phyloP scores from a whole-genome alignment of 768 basidiomycete species.

The Pleurotus pulmonarius region DNA sequence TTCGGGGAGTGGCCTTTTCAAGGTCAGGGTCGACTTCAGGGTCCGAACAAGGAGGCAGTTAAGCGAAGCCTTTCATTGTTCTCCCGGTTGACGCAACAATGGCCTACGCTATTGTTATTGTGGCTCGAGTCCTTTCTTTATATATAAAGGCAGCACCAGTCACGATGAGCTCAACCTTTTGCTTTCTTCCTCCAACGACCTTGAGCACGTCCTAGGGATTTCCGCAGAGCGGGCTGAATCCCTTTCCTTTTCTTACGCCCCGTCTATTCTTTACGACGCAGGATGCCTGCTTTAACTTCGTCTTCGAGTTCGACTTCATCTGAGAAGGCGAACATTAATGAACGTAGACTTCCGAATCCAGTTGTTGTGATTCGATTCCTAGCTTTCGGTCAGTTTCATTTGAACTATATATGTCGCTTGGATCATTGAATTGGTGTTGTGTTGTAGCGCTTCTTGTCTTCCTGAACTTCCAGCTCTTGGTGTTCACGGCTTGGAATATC shows the following conservation, averaged over 20 bases:
- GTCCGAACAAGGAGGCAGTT: no score
- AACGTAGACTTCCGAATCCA: conserved; percentile 36
- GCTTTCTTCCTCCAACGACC: background rate
- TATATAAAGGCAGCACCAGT: background rate
- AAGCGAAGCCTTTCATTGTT: no score
- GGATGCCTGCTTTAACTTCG: background rate
- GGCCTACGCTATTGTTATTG: background rate
- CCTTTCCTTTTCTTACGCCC: conserved; percentile 5
- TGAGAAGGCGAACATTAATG: background rate
- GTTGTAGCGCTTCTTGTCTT: conserved; percentile 42
- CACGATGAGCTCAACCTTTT: background rate
- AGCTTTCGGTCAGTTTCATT: conserved; percentile 45
- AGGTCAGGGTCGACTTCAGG: no score
- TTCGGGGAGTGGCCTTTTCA: no score
- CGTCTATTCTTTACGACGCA: background rate
- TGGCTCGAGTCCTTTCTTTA: background rate
- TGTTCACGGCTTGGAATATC: conserved; percentile 60
- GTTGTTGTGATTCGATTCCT: conserved; percentile 58
- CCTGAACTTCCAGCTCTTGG: conserved; percentile 47
- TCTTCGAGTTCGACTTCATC: background rate
- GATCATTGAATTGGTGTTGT: background rate
- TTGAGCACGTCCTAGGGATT: background rate
- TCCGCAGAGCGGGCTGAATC: conserved; percentile 6
- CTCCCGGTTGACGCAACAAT: no score
- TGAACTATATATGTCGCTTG: background rate